Percentiles rank a stretch among this genome's conserved stretches.
These are phyloP conservation scores for Coemansia sp. DNA, from an alignment of 192 early-diverging fungal species.

Conservation along the genomic window DNA sequence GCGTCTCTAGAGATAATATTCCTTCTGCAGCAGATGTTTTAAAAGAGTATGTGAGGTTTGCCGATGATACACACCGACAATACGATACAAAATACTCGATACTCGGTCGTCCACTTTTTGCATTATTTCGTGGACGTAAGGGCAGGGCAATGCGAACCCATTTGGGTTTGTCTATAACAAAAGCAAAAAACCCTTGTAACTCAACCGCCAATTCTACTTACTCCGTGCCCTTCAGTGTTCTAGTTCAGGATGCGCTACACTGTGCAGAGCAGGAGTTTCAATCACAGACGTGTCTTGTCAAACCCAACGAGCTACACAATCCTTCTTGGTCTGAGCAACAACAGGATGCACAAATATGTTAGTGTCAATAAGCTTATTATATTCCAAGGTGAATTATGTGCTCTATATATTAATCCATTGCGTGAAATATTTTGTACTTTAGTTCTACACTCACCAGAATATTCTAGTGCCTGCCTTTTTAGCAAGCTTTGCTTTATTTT, in stretches of 20 bases:
- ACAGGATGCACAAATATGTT: too few species aligned
- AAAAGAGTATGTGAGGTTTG: constrained; percentile 27
- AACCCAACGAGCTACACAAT: too few species aligned
- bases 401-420: too few species aligned
- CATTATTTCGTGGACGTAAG: constrained; percentile 37
- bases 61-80: constrained; percentile 23
- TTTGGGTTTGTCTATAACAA: constrained; percentile 11
- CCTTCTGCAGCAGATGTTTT: constrained; percentile 20
- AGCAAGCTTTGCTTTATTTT: too few species aligned
- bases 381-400: too few species aligned
- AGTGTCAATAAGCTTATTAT: too few species aligned
- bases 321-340: too few species aligned
- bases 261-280: constrained; percentile 11
- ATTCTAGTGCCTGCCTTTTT: too few species aligned
- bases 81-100: constrained; percentile 37
- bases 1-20: constrained; percentile 1
- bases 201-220: not conserved
- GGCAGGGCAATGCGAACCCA: constrained; percentile 25
- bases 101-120: constrained; percentile 37
- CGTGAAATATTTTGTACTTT: not conserved
- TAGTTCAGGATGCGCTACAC: constrained; percentile 21
- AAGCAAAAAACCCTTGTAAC: not conserved
- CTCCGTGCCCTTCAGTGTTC: constrained; percentile 17
- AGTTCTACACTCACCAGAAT: not conserved
- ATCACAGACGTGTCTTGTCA: too few species aligned